Evolutionary conservation across 2,329 filamentous ascomycete species (phyloP), one percentile per base, ranked within the genome.

Genomic region (Aspergillus terreus): DNA sequence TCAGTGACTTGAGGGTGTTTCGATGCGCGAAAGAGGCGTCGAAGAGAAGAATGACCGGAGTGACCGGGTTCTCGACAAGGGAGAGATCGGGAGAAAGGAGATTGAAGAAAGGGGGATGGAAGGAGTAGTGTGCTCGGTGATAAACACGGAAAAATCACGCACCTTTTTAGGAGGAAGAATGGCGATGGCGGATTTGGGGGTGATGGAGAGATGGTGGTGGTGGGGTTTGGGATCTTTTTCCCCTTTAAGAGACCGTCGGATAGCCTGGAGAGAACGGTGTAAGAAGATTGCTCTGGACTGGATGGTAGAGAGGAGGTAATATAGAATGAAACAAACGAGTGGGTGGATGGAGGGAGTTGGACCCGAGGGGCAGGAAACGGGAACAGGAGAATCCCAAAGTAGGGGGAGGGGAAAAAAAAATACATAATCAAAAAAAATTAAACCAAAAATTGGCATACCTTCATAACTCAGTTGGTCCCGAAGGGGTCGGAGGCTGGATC

Each of bases 81-180:
- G 45, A 36, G 45, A 32, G 40, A 32, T 49, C 19, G 9, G 17
- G 15, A 53, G 45, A 14, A 53, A 51, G 40, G 14, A 52, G 33
- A 36, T 21, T 44, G 19, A 21, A 50, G 49, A 23, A 32, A 44
- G 46, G 52, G 45, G 14, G 35, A 48, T 21, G 30, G 46, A 43
- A 21, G 14, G 43, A 15, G 19, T 44, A 15, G 25, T 33, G 44
- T 25, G 25, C 35, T 46, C 53, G 38, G 52, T 49, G 44, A 51
- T 35, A 43, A 33, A 40, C 50, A 50, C 51, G 47, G 48, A 56
- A 38, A 19, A 43, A 36, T 63, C 42, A 63, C 63, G 57, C 71
- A 95, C 90, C 85, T 95, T 96, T 75, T 95, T 96, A 1, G 92
- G 92, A 48, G 92, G 90, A 23, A 94, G 83, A 66, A 96, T 95